phyloP scores from a whole-genome alignment of 106 monocot genomes.

The Platanthera guangdongensis region DNA sequence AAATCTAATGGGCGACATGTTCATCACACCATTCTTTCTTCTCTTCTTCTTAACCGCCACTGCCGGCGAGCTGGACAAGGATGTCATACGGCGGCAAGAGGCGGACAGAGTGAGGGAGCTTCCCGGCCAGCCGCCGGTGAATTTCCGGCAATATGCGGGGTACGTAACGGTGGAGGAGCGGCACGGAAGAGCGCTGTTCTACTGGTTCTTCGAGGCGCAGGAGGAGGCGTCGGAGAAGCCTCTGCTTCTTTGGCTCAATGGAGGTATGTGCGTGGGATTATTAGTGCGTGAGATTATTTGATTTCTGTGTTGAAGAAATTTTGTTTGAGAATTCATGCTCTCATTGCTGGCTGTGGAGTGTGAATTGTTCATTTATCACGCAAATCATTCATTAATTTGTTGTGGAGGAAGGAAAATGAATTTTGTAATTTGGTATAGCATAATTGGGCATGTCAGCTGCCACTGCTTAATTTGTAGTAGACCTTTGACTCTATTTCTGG shows the following conservation, averaged over 20 bases:
- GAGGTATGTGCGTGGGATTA: constrained; percentile 48
- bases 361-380: too few relatives aligned
- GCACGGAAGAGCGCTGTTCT: constrained; percentile 77
- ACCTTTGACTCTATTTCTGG: too few relatives aligned
- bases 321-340: neutral
- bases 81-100: constrained; percentile 20
- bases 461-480: too few relatives aligned
- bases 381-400: too few relatives aligned
- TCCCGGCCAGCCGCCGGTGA: constrained; percentile 69
- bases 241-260: constrained; percentile 82
- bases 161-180: constrained; percentile 66
- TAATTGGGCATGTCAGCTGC: too few relatives aligned
- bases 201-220: constrained; percentile 88
- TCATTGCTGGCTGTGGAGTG: too few relatives aligned
- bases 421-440: too few relatives aligned
- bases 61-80: constrained; percentile 3
- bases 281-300: neutral
- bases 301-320: neutral
- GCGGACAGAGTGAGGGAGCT: constrained; percentile 47
- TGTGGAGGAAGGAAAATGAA: too few relatives aligned
- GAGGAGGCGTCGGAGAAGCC: constrained; percentile 44
- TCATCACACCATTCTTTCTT: neutral
- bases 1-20: neutral
- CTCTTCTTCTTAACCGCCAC: neutral
- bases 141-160: constrained; percentile 64